phyloP scores from a whole-genome alignment of 1,284 basidiomycete genomes.

The Pisolithus thermaeus region DNA sequence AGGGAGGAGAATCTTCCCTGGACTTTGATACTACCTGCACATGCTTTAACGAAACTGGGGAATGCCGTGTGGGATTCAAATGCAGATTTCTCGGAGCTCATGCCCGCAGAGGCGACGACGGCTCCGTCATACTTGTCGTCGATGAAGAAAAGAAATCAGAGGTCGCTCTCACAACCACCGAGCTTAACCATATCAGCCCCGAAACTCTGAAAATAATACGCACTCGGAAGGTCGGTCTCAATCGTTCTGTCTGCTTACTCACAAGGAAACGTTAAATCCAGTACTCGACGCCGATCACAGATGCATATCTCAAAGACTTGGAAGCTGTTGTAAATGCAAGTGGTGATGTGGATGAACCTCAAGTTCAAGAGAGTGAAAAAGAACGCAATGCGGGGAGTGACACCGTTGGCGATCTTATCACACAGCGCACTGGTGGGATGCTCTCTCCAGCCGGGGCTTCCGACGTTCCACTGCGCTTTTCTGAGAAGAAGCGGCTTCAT shows the following conservation, averaged over 20 bases:
- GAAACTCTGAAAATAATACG: conserved; percentile 56
- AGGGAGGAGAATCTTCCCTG: conserved; percentile 31
- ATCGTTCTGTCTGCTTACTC: neutral
- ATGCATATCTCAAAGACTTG: conserved; percentile 63
- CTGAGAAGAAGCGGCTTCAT: conserved; percentile 83
- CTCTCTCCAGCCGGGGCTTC: conserved; percentile 45
- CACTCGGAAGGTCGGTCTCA: conserved; percentile 54
- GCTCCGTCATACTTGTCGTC: conserved; percentile 36
- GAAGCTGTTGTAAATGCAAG: conserved; percentile 37
- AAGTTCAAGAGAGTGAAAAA: conserved; percentile 18
- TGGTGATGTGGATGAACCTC: conserved; percentile 25
- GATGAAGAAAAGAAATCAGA: conserved; percentile 57
- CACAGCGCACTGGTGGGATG: conserved; percentile 26
- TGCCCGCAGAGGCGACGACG: conserved; percentile 35
- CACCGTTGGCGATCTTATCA: conserved; percentile 26
- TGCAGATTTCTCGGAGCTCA: conserved; percentile 90
- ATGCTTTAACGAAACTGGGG: conserved; percentile 66
- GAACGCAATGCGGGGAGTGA: conserved; percentile 9
- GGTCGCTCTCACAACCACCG: conserved; percentile 49
- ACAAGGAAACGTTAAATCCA: conserved; percentile 25
- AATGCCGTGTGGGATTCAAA: conserved; percentile 84
- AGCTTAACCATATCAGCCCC: conserved; percentile 68
- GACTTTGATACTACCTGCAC: conserved; percentile 61
- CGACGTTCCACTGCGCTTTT: conserved; percentile 65
- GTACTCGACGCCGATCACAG: conserved; percentile 64